Percentiles rank a stretch among this genome's conserved stretches.
Evolutionary conservation across 179 eudicot genomes (phyloP).

Genomic region (Corrigiola litoralis): DNA sequence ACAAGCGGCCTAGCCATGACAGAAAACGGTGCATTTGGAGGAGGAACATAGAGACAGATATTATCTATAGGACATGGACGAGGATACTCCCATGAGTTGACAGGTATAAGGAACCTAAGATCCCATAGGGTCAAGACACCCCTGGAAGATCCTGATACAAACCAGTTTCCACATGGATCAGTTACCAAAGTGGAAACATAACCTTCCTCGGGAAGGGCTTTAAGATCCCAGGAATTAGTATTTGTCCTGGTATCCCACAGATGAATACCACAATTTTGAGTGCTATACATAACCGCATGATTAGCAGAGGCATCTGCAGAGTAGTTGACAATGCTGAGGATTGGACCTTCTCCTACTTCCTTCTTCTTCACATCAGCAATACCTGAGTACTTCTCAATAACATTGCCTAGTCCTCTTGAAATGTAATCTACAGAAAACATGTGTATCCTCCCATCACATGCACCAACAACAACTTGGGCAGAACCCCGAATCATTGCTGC

Average conservation of each 20-base stretch:
- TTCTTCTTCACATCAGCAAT: constrained; percentile 77
- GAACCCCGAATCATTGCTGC: constrained; percentile 71
- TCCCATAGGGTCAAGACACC: constrained; percentile 97
- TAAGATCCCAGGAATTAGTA: constrained; percentile 65
- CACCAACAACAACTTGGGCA: constrained; percentile 83
- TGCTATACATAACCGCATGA: constrained; percentile 78
- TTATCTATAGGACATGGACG: constrained; percentile 73
- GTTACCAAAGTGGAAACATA: constrained; percentile 69
- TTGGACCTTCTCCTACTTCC: constrained; percentile 78
- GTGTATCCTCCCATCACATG: constrained; percentile 83
- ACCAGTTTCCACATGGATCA: constrained; percentile 96
- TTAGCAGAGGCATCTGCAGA: constrained; percentile 52
- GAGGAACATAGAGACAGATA: constrained; percentile 86
- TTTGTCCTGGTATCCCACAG: constrained; percentile 77
- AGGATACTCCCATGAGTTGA: constrained; percentile 86
- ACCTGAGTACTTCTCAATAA: constrained; percentile 90
- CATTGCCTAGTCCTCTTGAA: constrained; percentile 85
- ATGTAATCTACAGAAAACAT: constrained; percentile 87
- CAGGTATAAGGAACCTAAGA: constrained; percentile 85
- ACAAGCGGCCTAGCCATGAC: constrained; percentile 82
- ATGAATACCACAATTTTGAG: constrained; percentile 84
- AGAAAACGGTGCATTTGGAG: constrained; percentile 59
- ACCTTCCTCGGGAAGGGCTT: constrained; percentile 82
- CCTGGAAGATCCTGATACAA: constrained; percentile 94
- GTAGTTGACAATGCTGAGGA: constrained; percentile 69